These are phyloP conservation scores for Hyaloperonospora brassicae DNA, from an alignment of 352 stramenopile genomes.

Conservation along the genomic window DNA sequence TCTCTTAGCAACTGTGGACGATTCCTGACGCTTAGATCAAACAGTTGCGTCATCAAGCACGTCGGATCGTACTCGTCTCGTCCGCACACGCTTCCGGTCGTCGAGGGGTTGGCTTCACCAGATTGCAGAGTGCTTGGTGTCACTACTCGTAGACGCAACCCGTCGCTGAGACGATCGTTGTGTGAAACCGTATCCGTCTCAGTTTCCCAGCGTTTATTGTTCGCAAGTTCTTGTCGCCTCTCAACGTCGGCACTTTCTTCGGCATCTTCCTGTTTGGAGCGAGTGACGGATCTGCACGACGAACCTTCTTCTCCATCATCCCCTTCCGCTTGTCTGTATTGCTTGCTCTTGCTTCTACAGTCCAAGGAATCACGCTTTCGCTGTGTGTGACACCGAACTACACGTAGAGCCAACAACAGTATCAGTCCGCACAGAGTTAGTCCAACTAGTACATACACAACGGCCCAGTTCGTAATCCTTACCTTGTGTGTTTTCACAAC, in stretches of 20 bases:
- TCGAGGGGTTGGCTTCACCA: constrained; percentile 2
- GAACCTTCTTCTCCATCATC: constrained; percentile 21
- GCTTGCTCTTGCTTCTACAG: constrained; percentile 4
- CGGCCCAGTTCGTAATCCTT: constrained; percentile 3
- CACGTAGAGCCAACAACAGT: constrained; percentile 5
- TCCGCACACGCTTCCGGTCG: neutral
- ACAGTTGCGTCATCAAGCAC: constrained; percentile 80
- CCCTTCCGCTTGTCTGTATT: constrained; percentile 23
- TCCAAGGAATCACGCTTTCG: neutral
- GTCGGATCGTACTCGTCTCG: constrained; percentile 39
- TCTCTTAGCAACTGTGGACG: constrained; percentile 56
- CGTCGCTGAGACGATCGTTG: constrained; percentile 11
- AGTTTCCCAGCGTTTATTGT: constrained; percentile 5
- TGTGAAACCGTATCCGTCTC: constrained; percentile 28
- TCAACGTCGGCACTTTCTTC: constrained; percentile 20
- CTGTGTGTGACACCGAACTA: constrained; percentile 12
- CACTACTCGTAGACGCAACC: constrained; percentile 1
- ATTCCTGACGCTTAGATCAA: constrained; percentile 49
- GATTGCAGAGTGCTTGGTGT: constrained; percentile 9
- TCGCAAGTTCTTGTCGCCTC: neutral
- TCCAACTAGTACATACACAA: neutral
- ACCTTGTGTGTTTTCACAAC: constrained; percentile 49
- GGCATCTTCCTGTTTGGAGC: constrained; percentile 23
- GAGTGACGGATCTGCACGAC: constrained; percentile 10
- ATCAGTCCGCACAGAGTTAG: constrained; percentile 5